These are phyloP conservation scores for Globisporangium megalacanthum DNA, from an alignment of 352 stramenopile species.

Conservation along the genomic window DNA sequence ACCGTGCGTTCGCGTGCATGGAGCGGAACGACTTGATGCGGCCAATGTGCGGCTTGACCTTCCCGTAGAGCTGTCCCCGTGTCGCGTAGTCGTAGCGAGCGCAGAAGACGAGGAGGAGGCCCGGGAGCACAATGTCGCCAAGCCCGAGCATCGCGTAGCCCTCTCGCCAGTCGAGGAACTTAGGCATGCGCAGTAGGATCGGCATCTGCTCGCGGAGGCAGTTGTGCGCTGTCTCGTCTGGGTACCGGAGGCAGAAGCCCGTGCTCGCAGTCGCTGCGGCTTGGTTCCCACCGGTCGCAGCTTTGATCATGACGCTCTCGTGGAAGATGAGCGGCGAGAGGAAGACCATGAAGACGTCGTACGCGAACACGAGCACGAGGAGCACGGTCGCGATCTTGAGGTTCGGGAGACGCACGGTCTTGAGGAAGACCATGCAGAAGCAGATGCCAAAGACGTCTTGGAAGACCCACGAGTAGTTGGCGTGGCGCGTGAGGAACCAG, in stretches of 20 bases:
- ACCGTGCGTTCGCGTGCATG: conserved; percentile 7
- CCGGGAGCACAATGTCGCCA: conserved; percentile 95
- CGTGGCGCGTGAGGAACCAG: conserved; percentile 74
- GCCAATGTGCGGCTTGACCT: conserved; percentile 40
- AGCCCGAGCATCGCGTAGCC: conserved; percentile 93
- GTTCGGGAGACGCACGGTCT: conserved; percentile 88
- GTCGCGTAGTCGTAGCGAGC: conserved; percentile 92
- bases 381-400: conserved; percentile 90
- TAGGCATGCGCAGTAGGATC: conserved; percentile 93
- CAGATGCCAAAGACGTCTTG: conserved; percentile 93
- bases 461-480: conserved; percentile 86
- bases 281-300: conserved; percentile 83
- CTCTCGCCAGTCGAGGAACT: conserved; percentile 90
- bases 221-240: conserved; percentile 46
- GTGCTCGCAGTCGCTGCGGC: conserved; percentile 29
- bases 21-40: conserved; percentile 33
- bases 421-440: conserved; percentile 92
- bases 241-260: conserved; percentile 74
- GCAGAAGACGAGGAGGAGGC: conserved; percentile 94
- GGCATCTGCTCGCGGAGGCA: conserved; percentile 86
- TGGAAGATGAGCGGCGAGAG: conserved; percentile 88
- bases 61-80: conserved; percentile 58
- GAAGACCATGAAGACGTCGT: conserved; percentile 97
- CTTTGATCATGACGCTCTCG: conserved; percentile 94
- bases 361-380: conserved; percentile 92